These are phyloP conservation scores for Spizellomyces punctatus DNA, from an alignment of 192 early-diverging fungal species.

Conservation along the genomic window DNA sequence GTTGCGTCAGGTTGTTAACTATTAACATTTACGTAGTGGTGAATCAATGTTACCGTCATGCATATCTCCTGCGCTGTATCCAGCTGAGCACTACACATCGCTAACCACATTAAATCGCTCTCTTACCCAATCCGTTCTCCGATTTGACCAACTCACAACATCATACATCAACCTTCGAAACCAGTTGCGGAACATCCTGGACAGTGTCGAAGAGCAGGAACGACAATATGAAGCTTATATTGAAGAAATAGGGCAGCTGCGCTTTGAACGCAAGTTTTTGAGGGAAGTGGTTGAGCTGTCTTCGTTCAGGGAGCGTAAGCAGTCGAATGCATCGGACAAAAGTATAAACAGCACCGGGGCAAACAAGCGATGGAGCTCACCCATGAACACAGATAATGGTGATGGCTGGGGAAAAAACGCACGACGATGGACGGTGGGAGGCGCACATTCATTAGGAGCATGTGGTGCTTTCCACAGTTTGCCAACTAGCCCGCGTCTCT, in stretches of 20 bases:
- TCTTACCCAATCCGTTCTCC: slow-evolving; percentile 6
- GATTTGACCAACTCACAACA: slow-evolving; percentile 9
- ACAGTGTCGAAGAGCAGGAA: slow-evolving; percentile 12
- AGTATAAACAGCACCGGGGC: neutral
- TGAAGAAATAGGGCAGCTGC: slow-evolving; percentile 16
- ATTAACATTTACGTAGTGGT: neutral
- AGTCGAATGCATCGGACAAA: neutral
- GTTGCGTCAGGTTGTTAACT: neutral
- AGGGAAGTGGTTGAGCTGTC: slow-evolving; percentile 12
- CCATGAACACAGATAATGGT: slow-evolving; percentile 1
- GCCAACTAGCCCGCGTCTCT: neutral
- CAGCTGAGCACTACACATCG: neutral
- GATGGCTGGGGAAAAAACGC: neutral
- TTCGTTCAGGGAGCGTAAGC: neutral
- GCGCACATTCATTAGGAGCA: neutral
- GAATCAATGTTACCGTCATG: neutral
- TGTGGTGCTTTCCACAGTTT: neutral
- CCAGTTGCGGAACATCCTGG: slow-evolving; percentile 2
- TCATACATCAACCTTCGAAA: slow-evolving; percentile 1
- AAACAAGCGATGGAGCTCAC: slow-evolving; percentile 10
- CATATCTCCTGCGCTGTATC: neutral
- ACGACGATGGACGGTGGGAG: slow-evolving; percentile 1
- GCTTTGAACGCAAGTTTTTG: slow-evolving; percentile 21
- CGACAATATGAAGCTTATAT: neutral
- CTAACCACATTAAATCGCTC: neutral